Evolutionary conservation across 2,329 filamentous ascomycete species (phyloP), one percentile per base, ranked within the genome.

Genomic region (Elsinoe batatas): DNA sequence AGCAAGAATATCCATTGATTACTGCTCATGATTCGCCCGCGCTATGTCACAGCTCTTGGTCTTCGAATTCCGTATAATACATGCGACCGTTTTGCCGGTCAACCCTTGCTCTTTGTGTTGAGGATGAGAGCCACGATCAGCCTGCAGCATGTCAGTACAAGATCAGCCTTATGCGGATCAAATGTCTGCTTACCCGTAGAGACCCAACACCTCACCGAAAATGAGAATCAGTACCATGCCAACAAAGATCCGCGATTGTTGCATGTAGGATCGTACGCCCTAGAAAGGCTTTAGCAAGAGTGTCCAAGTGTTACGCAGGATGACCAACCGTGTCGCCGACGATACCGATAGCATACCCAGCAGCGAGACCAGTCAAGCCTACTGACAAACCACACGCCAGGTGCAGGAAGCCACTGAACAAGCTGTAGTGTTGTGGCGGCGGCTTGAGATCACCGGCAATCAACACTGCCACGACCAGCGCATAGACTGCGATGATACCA

Each of bases 161-260:
- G 10, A 17, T 17, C 44, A 3, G 15, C 18, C 30, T 51, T n/a
- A 5, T 30, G 40, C 13, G 3, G 18, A 13, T 44, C 18, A 15
- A 22, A 30, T 26, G n/a, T 22, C 47, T 10, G 59, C 85, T 63
- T 78, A 95, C 89, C 93, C 93, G 67, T 98, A 98, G 32, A 98
- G 84, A 71, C 93, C 93, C 69, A 98, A 71, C 15, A 98, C 93
- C 78, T 98, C 93, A 57, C 89, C 93, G 69, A 98, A 98, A 81
- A 98, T 98, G 61, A 97, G 80, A 64, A 97, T 97, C 65, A 98
- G 75, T 46, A 98, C 91, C 93, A 97, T 97, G 71, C 93, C 93
- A 50, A 98, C 93, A 65, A 96, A 98, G 62, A 98, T 87, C 61
- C 91, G 82, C 50, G 88, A 94, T 72, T 98, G 93, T 66, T 89